These are phyloP conservation scores for Exophiala mesophila DNA, from an alignment of 2,329 filamentous ascomycete species.

Conservation along the genomic window DNA sequence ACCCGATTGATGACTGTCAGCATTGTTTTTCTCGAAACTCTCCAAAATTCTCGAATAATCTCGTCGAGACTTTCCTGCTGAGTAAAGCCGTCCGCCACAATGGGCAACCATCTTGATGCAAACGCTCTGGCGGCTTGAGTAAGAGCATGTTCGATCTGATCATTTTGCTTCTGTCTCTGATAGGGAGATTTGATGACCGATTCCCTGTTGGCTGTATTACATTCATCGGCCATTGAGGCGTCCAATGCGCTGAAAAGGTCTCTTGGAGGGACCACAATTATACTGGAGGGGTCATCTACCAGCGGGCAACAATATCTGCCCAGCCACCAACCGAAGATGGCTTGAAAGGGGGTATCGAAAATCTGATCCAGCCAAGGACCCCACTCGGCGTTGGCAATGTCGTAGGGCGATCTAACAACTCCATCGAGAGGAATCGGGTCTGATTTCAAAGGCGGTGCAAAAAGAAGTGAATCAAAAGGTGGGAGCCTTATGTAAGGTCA, in stretches of 20 bases:
- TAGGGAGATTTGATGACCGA: conserved; percentile 6
- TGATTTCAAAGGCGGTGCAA: background rate
- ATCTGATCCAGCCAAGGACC: conserved; percentile 27
- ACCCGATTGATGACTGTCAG: conserved; percentile 39
- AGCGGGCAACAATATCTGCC: conserved; percentile 42
- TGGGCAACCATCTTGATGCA: conserved; percentile 29
- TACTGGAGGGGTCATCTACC: conserved; percentile 29
- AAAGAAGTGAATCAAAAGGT: background rate
- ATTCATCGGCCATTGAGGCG: conserved; percentile 12
- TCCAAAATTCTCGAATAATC: conserved; percentile 32
- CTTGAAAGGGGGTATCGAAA: conserved; percentile 37
- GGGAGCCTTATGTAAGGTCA: too few relatives aligned
- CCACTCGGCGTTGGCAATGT: background rate
- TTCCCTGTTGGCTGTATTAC: background rate
- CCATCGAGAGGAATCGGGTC: background rate
- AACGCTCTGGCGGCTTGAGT: conserved; percentile 28
- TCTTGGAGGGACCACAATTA: conserved; percentile 17
- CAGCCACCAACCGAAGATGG: conserved; percentile 42
- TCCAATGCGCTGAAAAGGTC: conserved; percentile 34
- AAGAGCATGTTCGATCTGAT: conserved; percentile 28
- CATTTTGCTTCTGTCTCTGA: conserved; percentile 13
- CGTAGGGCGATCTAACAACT: background rate
- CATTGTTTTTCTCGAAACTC: conserved; percentile 36
- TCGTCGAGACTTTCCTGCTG: conserved; percentile 17
- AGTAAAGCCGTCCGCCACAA: conserved; percentile 14